phyloP scores from a whole-genome alignment of 1,139 yeast genomes.

The Blastobotrys ciferrii region DNA sequence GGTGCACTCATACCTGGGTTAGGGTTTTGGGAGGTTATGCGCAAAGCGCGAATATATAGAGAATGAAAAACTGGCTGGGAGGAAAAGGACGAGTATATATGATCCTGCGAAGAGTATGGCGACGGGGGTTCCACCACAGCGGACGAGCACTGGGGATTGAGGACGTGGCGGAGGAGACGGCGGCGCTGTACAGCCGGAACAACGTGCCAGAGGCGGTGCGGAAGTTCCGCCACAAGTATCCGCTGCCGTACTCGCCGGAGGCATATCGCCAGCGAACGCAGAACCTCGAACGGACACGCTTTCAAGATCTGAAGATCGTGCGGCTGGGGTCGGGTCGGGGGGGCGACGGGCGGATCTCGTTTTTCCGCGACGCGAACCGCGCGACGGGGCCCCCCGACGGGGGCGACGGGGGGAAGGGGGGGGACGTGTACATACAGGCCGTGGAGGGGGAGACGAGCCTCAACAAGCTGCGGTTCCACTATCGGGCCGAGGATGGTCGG shows the following conservation, averaged over 20 bases:
- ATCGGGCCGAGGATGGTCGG: conserved; percentile 69
- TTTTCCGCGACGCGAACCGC: conserved; percentile 79
- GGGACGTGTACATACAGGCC: conserved; percentile 79
- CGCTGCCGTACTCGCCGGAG: conserved; percentile 31
- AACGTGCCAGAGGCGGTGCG: conserved; percentile 26
- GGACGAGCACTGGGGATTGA: conserved; percentile 25
- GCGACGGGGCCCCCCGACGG: conserved; percentile 96
- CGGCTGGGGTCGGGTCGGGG: conserved; percentile 78
- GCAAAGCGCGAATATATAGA: too few relatives aligned
- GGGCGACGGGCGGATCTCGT: conserved; percentile 85
- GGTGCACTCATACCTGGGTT: too few relatives aligned
- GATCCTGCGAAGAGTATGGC: too few relatives aligned
- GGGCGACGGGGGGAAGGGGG: conserved; percentile 97
- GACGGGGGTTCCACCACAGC: too few relatives aligned
- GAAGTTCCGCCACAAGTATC: conserved; percentile 23
- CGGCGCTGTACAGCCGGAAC: conserved; percentile 21
- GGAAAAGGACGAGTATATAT: too few relatives aligned
- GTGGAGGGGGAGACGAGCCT: conserved; percentile 60
- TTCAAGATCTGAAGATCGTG: conserved; percentile 63
- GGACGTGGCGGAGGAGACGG: conserved; percentile 21
- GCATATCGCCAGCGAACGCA: conserved; percentile 28
- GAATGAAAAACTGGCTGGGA: too few relatives aligned
- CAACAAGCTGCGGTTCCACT: conserved; percentile 64
- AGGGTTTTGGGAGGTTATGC: too few relatives aligned
- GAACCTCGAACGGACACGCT: conserved; percentile 26